Conservation (phyloP, 306 rosid species). For the Cajanus cajan region DNA sequence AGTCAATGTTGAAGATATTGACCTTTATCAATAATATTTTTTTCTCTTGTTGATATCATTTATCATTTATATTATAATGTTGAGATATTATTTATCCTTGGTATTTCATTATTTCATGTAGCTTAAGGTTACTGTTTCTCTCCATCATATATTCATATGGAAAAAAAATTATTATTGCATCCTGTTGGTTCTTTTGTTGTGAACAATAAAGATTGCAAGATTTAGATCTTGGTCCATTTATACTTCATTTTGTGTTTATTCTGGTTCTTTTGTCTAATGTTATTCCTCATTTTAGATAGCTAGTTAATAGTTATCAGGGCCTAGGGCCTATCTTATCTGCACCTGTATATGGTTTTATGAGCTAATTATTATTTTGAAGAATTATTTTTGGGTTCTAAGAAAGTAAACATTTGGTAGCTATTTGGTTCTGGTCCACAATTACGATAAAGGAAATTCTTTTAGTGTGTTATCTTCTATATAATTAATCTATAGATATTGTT, state of each 20-base stretch:
- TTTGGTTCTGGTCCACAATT: constrained; percentile 2
- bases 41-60: constrained; percentile 44
- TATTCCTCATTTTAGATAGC: neutral
- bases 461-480: neutral
- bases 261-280: neutral
- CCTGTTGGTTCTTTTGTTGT: constrained; percentile 1
- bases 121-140: constrained; percentile 16
- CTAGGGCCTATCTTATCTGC: neutral
- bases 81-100: neutral
- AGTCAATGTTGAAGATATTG: constrained; percentile 91
- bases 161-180: constrained; percentile 19
- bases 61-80: constrained; percentile 32
- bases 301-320: neutral
- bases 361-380: neutral
- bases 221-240: constrained; percentile 9
- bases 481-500: constrained; percentile 8
- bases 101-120: constrained; percentile 19
- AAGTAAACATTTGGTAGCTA: constrained; percentile 6
- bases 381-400: neutral
- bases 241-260: constrained; percentile 8
- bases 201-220: neutral
- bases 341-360: neutral
- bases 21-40: constrained; percentile 84
- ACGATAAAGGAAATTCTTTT: neutral
- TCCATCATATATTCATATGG: neutral